Conservation (phyloP, 73 alveolate species). For the Paraurostyla sp. region DNA sequence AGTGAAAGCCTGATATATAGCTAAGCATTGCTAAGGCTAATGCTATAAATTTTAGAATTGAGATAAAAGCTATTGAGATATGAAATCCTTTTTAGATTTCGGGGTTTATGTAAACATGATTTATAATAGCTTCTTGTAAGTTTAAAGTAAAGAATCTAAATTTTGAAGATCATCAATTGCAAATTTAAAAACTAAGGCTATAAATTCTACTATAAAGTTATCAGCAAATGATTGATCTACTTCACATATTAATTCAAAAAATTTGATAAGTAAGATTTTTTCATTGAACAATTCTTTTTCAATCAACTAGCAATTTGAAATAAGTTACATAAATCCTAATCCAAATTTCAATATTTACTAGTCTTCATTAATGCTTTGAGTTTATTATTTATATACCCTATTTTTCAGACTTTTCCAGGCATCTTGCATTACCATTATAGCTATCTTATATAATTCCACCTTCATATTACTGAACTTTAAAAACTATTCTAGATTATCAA, state of each 20-base stretch:
- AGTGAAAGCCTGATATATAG: no score
- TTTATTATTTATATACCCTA: not conserved
- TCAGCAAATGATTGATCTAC: not conserved
- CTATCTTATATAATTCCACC: not conserved
- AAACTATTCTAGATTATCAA: not conserved
- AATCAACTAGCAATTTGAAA: not conserved
- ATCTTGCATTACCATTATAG: not conserved
- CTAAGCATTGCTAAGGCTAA: no score
- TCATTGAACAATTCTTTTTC: not conserved
- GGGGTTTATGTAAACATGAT: no score
- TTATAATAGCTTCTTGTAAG: no score
- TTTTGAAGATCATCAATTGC: conserved; percentile 1
- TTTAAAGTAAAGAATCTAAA: not conserved
- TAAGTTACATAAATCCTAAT: not conserved
- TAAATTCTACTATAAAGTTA: not conserved
- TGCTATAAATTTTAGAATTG: no score
- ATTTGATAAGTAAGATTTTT: not conserved
- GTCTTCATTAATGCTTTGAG: not conserved
- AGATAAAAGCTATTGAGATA: no score
- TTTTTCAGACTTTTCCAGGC: conserved; percentile 11
- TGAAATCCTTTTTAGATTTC: no score
- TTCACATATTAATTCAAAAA: not conserved
- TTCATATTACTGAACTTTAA: conserved; percentile 9
- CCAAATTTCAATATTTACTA: not conserved
- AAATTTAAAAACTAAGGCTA: not conserved